phyloP scores from a whole-genome alignment of 2,329 filamentous ascomycete genomes.

The Penicillium glabrum region DNA sequence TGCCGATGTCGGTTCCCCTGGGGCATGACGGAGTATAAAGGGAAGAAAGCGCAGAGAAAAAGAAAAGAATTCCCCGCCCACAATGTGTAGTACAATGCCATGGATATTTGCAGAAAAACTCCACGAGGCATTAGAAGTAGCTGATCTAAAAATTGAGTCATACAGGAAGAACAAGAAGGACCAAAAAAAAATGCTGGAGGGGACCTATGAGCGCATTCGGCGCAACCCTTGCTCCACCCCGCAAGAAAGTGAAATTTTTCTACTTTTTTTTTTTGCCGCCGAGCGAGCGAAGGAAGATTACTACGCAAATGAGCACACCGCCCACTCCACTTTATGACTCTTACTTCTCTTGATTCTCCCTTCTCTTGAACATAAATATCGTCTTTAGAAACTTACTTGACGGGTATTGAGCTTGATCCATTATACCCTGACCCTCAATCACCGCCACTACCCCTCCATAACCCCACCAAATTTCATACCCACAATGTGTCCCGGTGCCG shows the following conservation, averaged over 20 bases:
- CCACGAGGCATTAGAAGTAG: neutral
- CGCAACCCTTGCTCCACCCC: conserved; percentile 13
- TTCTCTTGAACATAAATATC: conserved; percentile 26
- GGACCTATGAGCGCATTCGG: conserved; percentile 5
- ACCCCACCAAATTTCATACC: conserved; percentile 17
- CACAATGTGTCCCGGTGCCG: conserved; percentile 44
- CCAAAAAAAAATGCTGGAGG: neutral
- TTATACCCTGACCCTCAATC: conserved; percentile 3
- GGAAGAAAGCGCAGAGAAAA: neutral
- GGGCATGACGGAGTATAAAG: neutral
- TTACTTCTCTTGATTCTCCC: conserved; percentile 22
- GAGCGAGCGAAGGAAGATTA: conserved; percentile 16
- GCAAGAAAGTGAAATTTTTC: conserved; percentile 23
- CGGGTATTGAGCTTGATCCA: neutral
- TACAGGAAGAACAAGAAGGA: neutral
- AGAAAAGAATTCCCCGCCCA: neutral
- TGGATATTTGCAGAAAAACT: neutral
- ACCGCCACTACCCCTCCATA: conserved; percentile 14
- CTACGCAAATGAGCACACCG: conserved; percentile 27
- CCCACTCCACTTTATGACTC: conserved; percentile 38
- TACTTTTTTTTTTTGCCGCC: conserved; percentile 30
- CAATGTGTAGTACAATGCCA: neutral
- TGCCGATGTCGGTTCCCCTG: conserved; percentile 12
- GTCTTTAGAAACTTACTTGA: neutral
- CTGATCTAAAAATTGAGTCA: neutral